Conservation (phyloP, 306 rosid genomes). For the Cyamopsis tetragonoloba region DNA sequence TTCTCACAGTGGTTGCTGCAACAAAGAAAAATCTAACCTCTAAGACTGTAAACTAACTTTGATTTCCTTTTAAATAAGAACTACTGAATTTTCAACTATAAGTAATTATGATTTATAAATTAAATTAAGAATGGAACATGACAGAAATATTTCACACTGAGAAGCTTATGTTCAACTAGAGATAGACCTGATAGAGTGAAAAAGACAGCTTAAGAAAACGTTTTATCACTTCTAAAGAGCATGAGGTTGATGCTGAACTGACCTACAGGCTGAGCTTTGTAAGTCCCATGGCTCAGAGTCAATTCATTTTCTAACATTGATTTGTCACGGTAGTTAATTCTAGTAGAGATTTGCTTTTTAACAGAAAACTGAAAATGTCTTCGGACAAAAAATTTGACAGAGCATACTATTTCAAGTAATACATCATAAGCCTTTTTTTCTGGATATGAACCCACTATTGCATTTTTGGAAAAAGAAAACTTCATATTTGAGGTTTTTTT, state of each 20-base stretch:
- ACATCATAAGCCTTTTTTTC: background rate
- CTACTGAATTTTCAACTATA: background rate
- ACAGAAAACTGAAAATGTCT: background rate
- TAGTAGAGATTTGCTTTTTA: background rate
- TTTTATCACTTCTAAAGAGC: constrained; percentile 6
- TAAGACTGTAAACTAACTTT: constrained; percentile 11
- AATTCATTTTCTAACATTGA: background rate
- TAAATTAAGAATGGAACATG: constrained; percentile 1
- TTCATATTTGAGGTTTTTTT: background rate
- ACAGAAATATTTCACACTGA: background rate
- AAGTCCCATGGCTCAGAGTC: background rate
- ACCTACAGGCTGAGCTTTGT: background rate
- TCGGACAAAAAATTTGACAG: background rate
- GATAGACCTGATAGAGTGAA: background rate
- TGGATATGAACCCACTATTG: background rate
- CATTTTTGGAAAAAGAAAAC: background rate
- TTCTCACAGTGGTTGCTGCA: constrained; percentile 81
- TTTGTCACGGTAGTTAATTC: background rate
- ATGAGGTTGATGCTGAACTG: background rate
- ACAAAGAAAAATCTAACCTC: constrained; percentile 13
- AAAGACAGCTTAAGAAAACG: background rate
- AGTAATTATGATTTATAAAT: constrained; percentile 13
- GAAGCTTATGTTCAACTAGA: background rate
- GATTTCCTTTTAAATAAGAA: constrained; percentile 11
- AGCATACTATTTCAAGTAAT: constrained; percentile 1